phyloP scores from a whole-genome alignment of 2,329 filamentous ascomycete species.

The Colletotrichum karsti region DNA sequence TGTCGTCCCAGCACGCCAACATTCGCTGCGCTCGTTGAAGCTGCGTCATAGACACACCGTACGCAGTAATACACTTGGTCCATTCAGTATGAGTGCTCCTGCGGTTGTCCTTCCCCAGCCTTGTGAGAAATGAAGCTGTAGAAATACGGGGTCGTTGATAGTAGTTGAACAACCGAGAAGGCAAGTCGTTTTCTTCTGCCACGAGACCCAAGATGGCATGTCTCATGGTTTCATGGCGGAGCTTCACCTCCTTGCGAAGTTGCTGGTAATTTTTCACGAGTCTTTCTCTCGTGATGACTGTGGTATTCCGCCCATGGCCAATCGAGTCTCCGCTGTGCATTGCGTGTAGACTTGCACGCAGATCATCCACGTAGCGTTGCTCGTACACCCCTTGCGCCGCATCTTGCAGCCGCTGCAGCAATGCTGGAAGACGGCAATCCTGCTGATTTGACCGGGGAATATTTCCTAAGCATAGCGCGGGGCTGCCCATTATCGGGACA shows the following conservation, averaged over 20 bases:
- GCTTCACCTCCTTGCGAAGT: background rate
- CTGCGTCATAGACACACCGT: slow-evolving; percentile 47
- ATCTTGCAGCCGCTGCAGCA: background rate
- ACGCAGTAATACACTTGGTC: slow-evolving; percentile 45
- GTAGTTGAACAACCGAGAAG: background rate
- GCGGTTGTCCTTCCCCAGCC: slow-evolving; percentile 32
- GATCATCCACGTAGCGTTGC: background rate
- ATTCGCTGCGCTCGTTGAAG: slow-evolving; percentile 54
- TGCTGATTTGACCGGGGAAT: background rate
- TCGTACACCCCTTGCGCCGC: background rate
- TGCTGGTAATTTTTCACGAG: background rate
- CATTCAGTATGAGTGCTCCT: slow-evolving; percentile 39
- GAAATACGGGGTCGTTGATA: background rate
- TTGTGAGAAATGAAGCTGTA: background rate
- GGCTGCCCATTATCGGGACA: background rate
- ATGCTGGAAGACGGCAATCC: background rate
- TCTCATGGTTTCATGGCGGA: background rate
- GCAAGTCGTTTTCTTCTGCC: background rate
- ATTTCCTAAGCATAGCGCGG: background rate
- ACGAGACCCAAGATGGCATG: background rate
- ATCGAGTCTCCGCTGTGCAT: background rate
- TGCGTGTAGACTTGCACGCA: background rate
- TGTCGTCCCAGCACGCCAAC: slow-evolving; percentile 20
- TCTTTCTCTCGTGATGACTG: too few relatives aligned
- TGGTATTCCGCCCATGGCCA: too few relatives aligned